Base-by-base conservation (phyloP, 441 rosid genomes). In the Mallotus repandus region DNA sequence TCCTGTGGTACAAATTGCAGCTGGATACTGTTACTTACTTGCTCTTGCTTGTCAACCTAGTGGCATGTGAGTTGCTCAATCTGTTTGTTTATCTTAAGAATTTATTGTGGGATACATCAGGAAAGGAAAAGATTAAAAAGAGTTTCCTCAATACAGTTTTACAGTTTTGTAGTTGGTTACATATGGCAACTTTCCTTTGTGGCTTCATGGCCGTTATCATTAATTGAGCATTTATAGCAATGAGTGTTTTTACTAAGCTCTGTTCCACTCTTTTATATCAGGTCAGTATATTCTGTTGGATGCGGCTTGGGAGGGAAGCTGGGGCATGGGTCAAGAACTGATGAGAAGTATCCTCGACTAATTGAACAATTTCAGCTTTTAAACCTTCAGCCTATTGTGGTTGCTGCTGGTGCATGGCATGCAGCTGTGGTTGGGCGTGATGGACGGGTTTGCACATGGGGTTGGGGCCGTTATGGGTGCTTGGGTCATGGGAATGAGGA, bases 221-320 rank as follows among this genome's bases (percentile, higher is more conserved):
- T 64, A 21, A 9, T 72, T 19, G 10, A 61, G 29, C 6, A 9
- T 38, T 66, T n/a, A 15, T 66, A 15, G 13, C 56, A 73, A 50
- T 9, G 14, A 15, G 66, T 60, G 35, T 25, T 41, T 62, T 54
- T 72, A n/a, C 72, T 84, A 9, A 75, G 41, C 53, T 38, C 9
- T 64, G 74, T 58, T 68, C 45, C 60, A 45, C 73, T 25, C 48
- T 59, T 70, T 76, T n/a, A 53, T 25, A 49, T 71, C 81, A 96
- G 99, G 98, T 90, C 95, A 5, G 98, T 96, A n/a, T 96, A 93
- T 80, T 96, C 99, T 9, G 97, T 96, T 70, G 99, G 99, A 12
- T 96, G 99, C 71, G 99, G 99, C 69, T 82, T 92, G 85, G 98
- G 99, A 35, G 99, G 99, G 41, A 93, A 96, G 84, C 92, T 96